A percentile compares a stretch with the other conserved stretches of the same genome.
These are phyloP conservation scores for Bipolaris zeicola DNA, from an alignment of 2,329 filamentous ascomycete genomes.

Conservation along the genomic window DNA sequence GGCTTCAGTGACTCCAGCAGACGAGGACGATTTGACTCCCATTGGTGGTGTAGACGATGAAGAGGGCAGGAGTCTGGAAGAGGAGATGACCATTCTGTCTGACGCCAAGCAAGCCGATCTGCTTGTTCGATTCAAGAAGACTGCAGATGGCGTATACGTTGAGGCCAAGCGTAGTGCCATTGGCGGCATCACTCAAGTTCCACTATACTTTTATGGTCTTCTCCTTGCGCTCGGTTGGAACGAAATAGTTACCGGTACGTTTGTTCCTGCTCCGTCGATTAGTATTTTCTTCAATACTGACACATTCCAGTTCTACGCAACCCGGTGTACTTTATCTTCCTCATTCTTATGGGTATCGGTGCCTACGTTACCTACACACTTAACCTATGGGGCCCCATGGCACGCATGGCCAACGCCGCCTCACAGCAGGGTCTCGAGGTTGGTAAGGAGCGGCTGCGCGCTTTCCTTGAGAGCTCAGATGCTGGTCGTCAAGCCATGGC, in stretches of 20 bases:
- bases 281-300: conserved; percentile 6
- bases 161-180: conserved; percentile 97
- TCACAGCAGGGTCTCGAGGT: conserved; percentile 85
- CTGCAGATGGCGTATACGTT: conserved; percentile 94
- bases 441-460: conserved; percentile 85
- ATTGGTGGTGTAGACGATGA: conserved; percentile 96
- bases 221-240: conserved; percentile 97
- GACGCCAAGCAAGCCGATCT: conserved; percentile 91
- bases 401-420: conserved; percentile 92
- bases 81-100: conserved; percentile 93
- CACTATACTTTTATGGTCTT: conserved; percentile 90
- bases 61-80: conserved; percentile 90
- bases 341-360: conserved; percentile 75
- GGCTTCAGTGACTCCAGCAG: conserved; percentile 72
- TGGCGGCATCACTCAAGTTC: conserved; percentile 91
- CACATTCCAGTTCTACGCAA: conserved; percentile 78
- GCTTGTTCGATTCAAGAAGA: conserved; percentile 96
- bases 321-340: conserved; percentile 87
- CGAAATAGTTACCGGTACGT: conserved; percentile 89
- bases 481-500: conserved; percentile 81
- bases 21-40: conserved; percentile 86
- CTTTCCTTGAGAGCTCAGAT: conserved; percentile 88
- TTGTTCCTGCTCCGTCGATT: neutral
- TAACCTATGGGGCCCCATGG: conserved; percentile 93
- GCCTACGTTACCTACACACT: conserved; percentile 91